A percentile compares a stretch with the other conserved stretches of the same genome.
Conservation (phyloP, 2,329 filamentous ascomycete genomes). For the Alternaria gansuensis region DNA sequence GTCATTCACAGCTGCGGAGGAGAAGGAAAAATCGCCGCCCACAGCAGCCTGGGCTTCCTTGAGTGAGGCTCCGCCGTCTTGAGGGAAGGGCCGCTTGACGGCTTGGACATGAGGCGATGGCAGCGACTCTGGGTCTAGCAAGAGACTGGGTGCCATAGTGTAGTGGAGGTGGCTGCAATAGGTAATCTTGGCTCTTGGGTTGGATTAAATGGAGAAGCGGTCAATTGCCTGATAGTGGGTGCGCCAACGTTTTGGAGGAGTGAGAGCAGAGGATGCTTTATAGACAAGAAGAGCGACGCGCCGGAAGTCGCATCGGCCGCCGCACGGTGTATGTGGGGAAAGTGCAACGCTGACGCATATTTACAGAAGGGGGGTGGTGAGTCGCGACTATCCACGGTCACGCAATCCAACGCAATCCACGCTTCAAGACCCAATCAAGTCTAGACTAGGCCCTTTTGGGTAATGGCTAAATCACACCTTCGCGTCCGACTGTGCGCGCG, state of each 20-base stretch:
- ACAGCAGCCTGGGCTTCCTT: conserved; percentile 36
- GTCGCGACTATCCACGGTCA: conserved; percentile 19
- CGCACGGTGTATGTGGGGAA: conserved; percentile 36
- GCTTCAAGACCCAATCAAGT: conserved; percentile 8
- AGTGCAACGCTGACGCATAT: conserved; percentile 16
- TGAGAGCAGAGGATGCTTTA: conserved; percentile 27
- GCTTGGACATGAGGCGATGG: conserved; percentile 25
- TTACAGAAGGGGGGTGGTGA: conserved; percentile 18
- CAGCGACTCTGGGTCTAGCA: conserved; percentile 39
- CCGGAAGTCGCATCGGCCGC: conserved; percentile 17
- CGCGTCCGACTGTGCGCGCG: conserved; percentile 14
- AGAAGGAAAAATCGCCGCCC: conserved; percentile 28
- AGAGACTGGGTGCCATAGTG: conserved; percentile 45
- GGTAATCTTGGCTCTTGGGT: background rate
- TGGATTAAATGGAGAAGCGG: background rate
- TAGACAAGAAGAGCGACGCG: conserved; percentile 21
- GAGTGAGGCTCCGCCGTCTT: conserved; percentile 30
- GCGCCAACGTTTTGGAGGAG: conserved; percentile 12
- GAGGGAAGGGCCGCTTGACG: conserved; percentile 30
- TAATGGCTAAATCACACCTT: conserved; percentile 12
- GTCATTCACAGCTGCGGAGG: conserved; percentile 25
- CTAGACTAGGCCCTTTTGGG: conserved; percentile 14
- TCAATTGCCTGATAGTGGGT: background rate
- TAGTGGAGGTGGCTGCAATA: background rate
- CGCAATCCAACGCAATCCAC: conserved; percentile 25